Conservation (phyloP, 2,329 filamentous ascomycete species). For the Fonsecaea multimorphosa region DNA sequence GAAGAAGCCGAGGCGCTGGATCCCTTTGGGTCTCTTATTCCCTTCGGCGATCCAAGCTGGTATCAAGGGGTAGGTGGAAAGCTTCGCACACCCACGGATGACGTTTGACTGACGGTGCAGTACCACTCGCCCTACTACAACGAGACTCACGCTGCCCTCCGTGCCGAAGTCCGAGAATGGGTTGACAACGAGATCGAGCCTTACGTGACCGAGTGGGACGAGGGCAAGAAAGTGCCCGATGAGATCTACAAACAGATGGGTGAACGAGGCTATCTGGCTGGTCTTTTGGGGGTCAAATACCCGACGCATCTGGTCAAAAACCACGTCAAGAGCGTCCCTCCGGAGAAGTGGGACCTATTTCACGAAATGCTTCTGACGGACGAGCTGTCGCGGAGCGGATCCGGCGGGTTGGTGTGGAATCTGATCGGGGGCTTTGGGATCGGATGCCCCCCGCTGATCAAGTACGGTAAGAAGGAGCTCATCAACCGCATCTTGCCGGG, state of each 20-base stretch:
- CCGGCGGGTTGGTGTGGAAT: slow-evolving; percentile 96
- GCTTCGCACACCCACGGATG: background rate
- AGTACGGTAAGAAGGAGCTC: slow-evolving; percentile 85
- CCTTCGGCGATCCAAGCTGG: slow-evolving; percentile 92
- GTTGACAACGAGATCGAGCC: slow-evolving; percentile 88
- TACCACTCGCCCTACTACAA: slow-evolving; percentile 98
- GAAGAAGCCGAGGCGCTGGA: slow-evolving; percentile 77
- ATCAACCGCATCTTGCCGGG: slow-evolving; percentile 87
- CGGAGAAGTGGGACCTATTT: slow-evolving; percentile 97
- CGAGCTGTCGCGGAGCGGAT: slow-evolving; percentile 85
- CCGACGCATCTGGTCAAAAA: slow-evolving; percentile 75
- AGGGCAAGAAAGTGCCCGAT: slow-evolving; percentile 86
- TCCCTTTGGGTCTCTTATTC: slow-evolving; percentile 82
- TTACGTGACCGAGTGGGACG: slow-evolving; percentile 94
- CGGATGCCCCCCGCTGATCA: slow-evolving; percentile 86
- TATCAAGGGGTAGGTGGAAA: slow-evolving; percentile 78
- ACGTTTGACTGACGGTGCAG: slow-evolving; percentile 52
- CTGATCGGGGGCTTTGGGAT: slow-evolving; percentile 96
- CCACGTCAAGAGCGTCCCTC: slow-evolving; percentile 75
- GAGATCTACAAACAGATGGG: slow-evolving; percentile 96
- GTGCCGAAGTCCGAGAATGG: slow-evolving; percentile 90
- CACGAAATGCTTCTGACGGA: slow-evolving; percentile 96
- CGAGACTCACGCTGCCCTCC: slow-evolving; percentile 87
- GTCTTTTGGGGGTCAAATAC: slow-evolving; percentile 80
- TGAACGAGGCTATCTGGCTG: slow-evolving; percentile 86